A percentile compares a stretch with the other conserved stretches of the same genome.
These are phyloP conservation scores for Nephelium lappaceum DNA, from an alignment of 345 rosid genomes.

Conservation along the genomic window DNA sequence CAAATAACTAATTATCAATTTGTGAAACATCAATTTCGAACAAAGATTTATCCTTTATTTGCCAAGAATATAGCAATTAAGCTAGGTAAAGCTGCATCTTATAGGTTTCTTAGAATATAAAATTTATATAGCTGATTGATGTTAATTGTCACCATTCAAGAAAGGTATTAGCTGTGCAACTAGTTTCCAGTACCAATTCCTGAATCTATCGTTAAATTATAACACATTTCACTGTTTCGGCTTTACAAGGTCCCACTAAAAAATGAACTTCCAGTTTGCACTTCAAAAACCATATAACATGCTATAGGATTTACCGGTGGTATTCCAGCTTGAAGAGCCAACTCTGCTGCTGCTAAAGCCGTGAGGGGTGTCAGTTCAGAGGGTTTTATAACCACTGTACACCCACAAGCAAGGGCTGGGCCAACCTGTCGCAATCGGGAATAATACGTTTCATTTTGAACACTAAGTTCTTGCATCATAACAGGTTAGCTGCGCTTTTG, in stretches of 20 bases:
- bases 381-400: slow-evolving; percentile 95
- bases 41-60: background rate
- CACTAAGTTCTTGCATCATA: slow-evolving; percentile 4
- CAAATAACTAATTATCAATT: background rate
- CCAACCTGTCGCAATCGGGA: slow-evolving; percentile 65
- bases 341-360: slow-evolving; percentile 94
- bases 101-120: background rate
- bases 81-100: background rate
- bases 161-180: slow-evolving; percentile 5
- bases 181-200: background rate
- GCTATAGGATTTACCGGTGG: slow-evolving; percentile 68
- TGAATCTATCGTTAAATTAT: background rate
- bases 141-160: background rate
- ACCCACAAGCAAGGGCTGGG: slow-evolving; percentile 98
- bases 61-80: background rate
- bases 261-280: background rate
- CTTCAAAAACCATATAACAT: background rate
- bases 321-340: slow-evolving; percentile 97
- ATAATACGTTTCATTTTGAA: slow-evolving; percentile 27
- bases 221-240: background rate
- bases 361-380: slow-evolving; percentile 95
- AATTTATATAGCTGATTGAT: background rate
- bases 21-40: background rate
- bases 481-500: background rate
- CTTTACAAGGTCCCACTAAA: background rate